phyloP scores from a whole-genome alignment of 1,139 yeast species.

The Starmera stellimalicola region DNA sequence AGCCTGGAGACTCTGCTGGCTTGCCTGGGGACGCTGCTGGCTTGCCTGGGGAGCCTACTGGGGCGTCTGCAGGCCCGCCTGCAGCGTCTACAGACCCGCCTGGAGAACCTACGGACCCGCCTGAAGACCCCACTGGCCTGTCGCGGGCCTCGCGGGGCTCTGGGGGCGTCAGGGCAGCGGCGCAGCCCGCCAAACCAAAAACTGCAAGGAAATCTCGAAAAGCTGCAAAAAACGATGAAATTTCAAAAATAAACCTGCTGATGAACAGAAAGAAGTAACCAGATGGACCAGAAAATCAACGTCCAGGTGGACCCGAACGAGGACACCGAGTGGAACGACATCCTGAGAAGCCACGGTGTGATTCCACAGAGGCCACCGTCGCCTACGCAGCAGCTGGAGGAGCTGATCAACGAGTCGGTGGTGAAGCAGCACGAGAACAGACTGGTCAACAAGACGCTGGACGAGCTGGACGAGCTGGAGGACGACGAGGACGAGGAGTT shows the following conservation, averaged over 20 bases:
- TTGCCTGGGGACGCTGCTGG: too few relatives aligned
- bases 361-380: conserved; percentile 90
- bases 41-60: too few relatives aligned
- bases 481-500: conserved; percentile 79
- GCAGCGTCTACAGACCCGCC: too few relatives aligned
- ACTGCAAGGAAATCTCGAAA: neutral
- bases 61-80: too few relatives aligned
- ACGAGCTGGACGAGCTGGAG: conserved; percentile 71
- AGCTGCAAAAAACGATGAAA: neutral
- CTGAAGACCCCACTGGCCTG: too few relatives aligned
- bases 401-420: conserved; percentile 78
- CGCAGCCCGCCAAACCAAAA: neutral
- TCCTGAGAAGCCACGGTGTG: conserved; percentile 78
- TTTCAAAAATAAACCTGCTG: neutral
- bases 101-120: neutral
- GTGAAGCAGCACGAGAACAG: conserved; percentile 46
- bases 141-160: too few relatives aligned
- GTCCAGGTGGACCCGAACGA: conserved; percentile 92
- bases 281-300: conserved; percentile 15
- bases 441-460: conserved; percentile 63
- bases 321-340: conserved; percentile 98
- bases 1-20: too few relatives aligned
- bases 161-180: too few relatives aligned
- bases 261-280: neutral
- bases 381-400: conserved; percentile 79